Conservation (phyloP, 208 protist species). For the Leishmania mexicana region DNA sequence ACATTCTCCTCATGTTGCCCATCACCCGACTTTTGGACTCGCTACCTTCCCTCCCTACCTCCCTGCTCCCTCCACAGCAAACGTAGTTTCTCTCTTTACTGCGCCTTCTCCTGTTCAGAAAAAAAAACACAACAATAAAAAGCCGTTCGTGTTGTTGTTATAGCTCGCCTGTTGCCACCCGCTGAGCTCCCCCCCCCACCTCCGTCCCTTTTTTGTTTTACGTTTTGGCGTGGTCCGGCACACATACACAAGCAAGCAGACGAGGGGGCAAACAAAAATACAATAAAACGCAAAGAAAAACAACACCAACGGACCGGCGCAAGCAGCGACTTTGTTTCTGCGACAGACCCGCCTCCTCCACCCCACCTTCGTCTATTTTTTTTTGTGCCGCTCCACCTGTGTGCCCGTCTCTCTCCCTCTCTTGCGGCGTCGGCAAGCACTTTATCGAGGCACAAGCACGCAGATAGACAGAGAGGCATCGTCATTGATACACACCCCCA, state of each 20-base stretch:
- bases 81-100: neutral
- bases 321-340: neutral
- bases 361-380: neutral
- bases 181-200: neutral
- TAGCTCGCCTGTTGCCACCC: neutral
- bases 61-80: neutral
- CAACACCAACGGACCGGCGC: too few relatives aligned
- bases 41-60: neutral
- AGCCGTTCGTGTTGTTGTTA: neutral
- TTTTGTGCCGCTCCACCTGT: neutral
- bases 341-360: neutral
- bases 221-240: neutral
- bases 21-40: neutral
- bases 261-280: neutral
- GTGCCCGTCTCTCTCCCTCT: neutral
- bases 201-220: neutral
- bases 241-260: neutral
- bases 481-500: neutral
- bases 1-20: neutral
- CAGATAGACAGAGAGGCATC: neutral
- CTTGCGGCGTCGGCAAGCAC: neutral
- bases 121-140: neutral
- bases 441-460: neutral
- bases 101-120: neutral
- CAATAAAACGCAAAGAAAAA: neutral